A percentile compares a stretch with the other conserved stretches of the same genome.
These are phyloP conservation scores for Craspedostauros australis DNA, from an alignment of 108 stramenopile species.

Conservation along the genomic window DNA sequence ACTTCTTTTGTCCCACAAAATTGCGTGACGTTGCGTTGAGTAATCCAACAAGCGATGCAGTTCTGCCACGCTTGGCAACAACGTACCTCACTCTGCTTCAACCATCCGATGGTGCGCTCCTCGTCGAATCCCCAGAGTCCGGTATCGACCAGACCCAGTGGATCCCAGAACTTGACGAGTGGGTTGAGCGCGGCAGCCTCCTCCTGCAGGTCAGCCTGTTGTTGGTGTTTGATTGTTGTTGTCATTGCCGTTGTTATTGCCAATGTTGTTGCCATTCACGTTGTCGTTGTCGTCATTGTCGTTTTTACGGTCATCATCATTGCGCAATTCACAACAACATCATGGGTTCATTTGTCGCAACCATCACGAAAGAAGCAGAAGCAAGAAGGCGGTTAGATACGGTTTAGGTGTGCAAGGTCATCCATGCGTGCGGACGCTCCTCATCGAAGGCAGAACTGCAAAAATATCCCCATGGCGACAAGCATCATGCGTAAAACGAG, in stretches of 20 bases:
- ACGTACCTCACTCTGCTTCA: conserved; percentile 54
- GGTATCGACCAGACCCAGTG: conserved; percentile 31
- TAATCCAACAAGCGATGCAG: too few species aligned
- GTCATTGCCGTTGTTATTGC: too few species aligned
- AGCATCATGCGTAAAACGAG: neutral
- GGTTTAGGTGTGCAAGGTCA: neutral
- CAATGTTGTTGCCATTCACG: too few species aligned
- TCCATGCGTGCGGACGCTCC: neutral
- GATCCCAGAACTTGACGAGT: conserved; percentile 57
- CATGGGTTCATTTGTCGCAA: neutral
- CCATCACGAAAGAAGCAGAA: neutral
- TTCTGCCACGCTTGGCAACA: too few species aligned
- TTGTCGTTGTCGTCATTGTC: too few species aligned
- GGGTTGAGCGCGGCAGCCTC: conserved; percentile 56
- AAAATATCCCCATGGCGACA: neutral
- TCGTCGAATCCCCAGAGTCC: conserved; percentile 41
- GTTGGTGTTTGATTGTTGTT: too few species aligned
- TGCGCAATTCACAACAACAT: neutral
- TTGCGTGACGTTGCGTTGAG: too few species aligned
- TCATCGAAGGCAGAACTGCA: neutral
- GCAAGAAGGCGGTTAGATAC: neutral
- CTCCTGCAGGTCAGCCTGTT: conserved; percentile 45
- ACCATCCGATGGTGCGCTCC: conserved; percentile 43
- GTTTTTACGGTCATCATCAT: neutral
- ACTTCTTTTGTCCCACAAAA: too few species aligned